Evolutionary conservation across 257 asterid genomes (phyloP).

Genomic region (Solanum habrochaites): DNA sequence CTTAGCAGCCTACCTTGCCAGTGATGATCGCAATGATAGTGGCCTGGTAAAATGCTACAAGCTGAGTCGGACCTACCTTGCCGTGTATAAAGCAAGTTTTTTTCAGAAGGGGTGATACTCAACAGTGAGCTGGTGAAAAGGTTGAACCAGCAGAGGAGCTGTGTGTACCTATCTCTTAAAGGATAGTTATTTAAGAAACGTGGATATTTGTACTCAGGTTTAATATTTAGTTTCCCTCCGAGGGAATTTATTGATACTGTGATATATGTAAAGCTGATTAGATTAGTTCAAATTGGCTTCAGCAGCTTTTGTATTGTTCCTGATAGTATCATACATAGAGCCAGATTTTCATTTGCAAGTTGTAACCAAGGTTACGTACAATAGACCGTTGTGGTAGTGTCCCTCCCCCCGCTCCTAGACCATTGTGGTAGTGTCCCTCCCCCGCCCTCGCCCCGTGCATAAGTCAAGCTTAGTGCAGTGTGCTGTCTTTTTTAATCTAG

Average conservation of each 20-base stretch:
- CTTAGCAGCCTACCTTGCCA: not conserved
- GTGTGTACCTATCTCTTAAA: not conserved
- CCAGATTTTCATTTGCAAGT: not conserved
- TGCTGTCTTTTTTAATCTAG: not conserved
- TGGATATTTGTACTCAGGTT: not conserved
- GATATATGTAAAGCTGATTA: not conserved
- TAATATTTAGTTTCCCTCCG: not conserved
- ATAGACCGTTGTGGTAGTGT: not conserved
- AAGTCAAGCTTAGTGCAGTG: not conserved
- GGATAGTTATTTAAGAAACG: not conserved
- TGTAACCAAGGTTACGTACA: not conserved
- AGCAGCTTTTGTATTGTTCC: not conserved
- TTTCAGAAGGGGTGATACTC: not conserved
- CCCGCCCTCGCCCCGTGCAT: not conserved
- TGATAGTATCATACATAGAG: not conserved
- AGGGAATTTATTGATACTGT: not conserved
- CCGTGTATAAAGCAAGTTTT: not conserved
- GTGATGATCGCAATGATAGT: not conserved
- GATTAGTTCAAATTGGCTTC: not conserved
- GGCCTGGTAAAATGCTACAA: slow-evolving; percentile 8
- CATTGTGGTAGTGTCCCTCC: not conserved
- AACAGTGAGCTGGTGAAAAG: not conserved
- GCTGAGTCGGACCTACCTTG: not conserved
- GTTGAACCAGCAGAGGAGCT: not conserved
- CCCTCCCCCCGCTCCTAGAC: too few species aligned